phyloP scores from a whole-genome alignment of 495 filamentous ascomycete species.

The Trichocladium uniseriatum region DNA sequence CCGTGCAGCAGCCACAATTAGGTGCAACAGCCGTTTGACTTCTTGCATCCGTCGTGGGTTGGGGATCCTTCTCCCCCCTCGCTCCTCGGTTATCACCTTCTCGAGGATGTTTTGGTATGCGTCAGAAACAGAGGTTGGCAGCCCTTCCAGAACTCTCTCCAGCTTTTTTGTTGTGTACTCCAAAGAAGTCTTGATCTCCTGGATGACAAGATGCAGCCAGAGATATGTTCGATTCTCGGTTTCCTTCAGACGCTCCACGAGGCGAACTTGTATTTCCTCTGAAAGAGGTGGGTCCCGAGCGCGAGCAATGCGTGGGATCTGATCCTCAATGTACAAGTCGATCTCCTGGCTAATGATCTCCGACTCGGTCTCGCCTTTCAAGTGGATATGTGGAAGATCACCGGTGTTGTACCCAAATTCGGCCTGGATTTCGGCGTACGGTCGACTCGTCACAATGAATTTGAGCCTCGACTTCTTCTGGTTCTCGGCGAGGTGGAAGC shows the following conservation, averaged over 20 bases:
- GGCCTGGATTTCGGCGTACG: slow-evolving; percentile 31
- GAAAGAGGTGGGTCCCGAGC: too few species aligned
- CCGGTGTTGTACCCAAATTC: slow-evolving; percentile 25
- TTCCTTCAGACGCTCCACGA: not conserved
- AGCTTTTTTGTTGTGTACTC: not conserved
- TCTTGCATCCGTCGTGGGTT: too few species aligned
- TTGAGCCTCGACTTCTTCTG: slow-evolving; percentile 23
- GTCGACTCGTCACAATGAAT: slow-evolving; percentile 44
- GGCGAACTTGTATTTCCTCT: too few species aligned
- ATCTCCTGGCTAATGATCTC: slow-evolving; percentile 11
- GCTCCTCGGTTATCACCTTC: too few species aligned
- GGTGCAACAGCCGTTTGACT: not conserved
- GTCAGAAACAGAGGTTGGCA: not conserved
- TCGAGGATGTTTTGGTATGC: too few species aligned
- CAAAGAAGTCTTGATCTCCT: too few species aligned
- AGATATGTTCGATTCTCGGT: slow-evolving; percentile 7
- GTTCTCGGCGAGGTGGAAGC: slow-evolving; percentile 12
- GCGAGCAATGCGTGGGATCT: too few species aligned
- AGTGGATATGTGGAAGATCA: slow-evolving; percentile 23
- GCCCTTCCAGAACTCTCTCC: not conserved
- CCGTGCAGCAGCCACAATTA: not conserved
- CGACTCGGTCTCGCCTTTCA: slow-evolving; percentile 22
- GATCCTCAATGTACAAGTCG: slow-evolving; percentile 10
- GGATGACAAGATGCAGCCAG: slow-evolving; percentile 9
- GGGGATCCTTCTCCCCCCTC: too few species aligned